phyloP scores from a whole-genome alignment of 208 protist species.

The Vickermania spadyakhi region DNA sequence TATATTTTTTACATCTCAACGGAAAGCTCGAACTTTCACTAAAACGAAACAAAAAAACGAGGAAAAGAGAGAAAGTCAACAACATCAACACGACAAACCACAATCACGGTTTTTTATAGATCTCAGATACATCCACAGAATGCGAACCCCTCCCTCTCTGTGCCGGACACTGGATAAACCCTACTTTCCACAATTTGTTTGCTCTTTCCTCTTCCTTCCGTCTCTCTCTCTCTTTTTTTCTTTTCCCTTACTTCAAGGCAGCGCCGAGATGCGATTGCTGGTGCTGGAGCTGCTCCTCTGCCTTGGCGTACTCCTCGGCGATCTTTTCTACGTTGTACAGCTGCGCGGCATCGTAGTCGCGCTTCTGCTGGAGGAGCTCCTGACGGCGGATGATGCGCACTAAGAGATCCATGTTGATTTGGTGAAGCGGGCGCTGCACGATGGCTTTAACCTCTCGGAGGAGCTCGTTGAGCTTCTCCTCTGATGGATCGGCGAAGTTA shows the following conservation, averaged over 20 bases:
- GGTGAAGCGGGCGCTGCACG: constrained; percentile 49
- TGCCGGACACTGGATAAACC: too few relatives aligned
- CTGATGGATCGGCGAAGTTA: constrained; percentile 18
- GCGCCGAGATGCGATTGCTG: background rate
- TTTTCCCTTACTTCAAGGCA: background rate
- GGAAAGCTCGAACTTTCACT: too few relatives aligned
- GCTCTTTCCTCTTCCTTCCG: too few relatives aligned
- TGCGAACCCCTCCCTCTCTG: too few relatives aligned
- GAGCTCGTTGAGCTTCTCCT: constrained; percentile 49
- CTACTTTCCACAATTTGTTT: too few relatives aligned
- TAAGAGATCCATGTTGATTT: constrained; percentile 71
- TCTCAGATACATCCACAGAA: too few relatives aligned
- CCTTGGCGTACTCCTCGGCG: background rate
- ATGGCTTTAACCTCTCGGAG: constrained; percentile 47
- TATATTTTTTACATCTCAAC: too few relatives aligned
- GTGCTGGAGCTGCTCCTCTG: background rate
- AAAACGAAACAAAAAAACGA: too few relatives aligned
- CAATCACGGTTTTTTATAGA: too few relatives aligned
- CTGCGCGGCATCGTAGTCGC: constrained; percentile 20
- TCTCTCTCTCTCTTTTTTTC: too few relatives aligned
- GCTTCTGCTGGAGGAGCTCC: constrained; percentile 36
- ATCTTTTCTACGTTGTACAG: constrained; percentile 2
- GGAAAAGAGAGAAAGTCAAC: too few relatives aligned
- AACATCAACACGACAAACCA: too few relatives aligned
- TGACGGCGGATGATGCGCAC: constrained; percentile 41